These are phyloP conservation scores for Pharus latifolius DNA, from an alignment of 176 grass and related monocot species.

Conservation along the genomic window DNA sequence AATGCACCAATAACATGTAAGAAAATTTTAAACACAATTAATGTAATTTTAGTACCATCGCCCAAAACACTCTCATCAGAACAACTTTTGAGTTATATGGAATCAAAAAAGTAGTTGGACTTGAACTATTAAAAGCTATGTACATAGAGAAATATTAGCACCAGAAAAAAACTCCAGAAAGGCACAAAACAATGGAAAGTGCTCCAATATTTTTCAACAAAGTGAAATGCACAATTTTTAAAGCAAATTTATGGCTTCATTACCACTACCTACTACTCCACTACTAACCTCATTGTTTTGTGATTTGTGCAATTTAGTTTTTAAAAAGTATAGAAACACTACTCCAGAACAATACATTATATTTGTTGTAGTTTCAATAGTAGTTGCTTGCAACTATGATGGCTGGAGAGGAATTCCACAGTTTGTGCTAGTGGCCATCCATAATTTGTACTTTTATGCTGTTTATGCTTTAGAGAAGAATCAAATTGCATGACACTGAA, in stretches of 20 bases:
- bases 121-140: neutral
- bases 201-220: no score
- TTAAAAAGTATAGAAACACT: no score
- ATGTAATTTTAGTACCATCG: no score
- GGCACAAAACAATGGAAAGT: no score
- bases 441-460: neutral
- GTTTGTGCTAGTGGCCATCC: neutral
- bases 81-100: neutral
- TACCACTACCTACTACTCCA: no score
- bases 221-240: no score
- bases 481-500: neutral
- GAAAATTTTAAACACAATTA: neutral
- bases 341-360: neutral
- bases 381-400: neutral
- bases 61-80: no score
- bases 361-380: neutral
- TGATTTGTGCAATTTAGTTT: no score
- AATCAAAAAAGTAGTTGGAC: neutral
- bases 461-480: neutral
- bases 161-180: neutral
- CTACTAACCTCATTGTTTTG: no score
- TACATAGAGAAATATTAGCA: neutral
- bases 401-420: neutral
- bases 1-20: neutral
- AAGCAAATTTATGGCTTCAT: no score